Evolutionary conservation across 2,329 filamentous ascomycete species (phyloP), one percentile per base, ranked within the genome.

Genomic region (Colletotrichum theobromicola): DNA sequence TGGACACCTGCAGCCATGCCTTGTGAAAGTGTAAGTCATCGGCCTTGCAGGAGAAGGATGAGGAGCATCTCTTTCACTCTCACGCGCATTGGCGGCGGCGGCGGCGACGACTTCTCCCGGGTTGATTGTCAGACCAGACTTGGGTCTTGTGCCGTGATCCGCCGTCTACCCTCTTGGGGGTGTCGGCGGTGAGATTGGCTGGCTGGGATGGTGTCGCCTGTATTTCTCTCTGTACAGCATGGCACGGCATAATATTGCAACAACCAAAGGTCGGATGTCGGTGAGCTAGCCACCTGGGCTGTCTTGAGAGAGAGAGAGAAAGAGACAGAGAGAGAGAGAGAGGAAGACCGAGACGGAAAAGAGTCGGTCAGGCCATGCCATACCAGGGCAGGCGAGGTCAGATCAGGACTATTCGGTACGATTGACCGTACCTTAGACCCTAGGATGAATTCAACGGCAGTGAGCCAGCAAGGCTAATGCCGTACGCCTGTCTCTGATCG

Each of bases 11-110:
- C 60, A 71, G 61, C 55, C 46, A 65, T 74, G 67, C 67, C 67
- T 60, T 72, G 67, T 66, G 61, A 46, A 57, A 72, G 61, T 69
- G 58, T 63, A 69, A 72, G 18, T 69, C 32, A 34, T 68, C 42
- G 46, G 28, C 61, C 67, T 71, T 66, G 72, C 72, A 62, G 32
- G 16, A 21, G 32, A 15, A 66, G 65, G 50, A 67, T 70, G 34
- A 58, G 61, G n/a, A 34, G 30, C 50, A n/a, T 58, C 15, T 37
- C 60, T 70, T 26, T 32, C 66, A 18, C 18, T 65, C 15, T 46
- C 30, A 32, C 42, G 26, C 37, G 7, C 13, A n/a, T n/a, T 61
- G 57, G 57, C 58, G 58, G 32, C 35, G 16, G 21, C 32, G 26
- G 32, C 61, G 34, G 21, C 66, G 34, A 28, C 32, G 26, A 32